Conservation (phyloP, 352 stramenopile species). For the Saprolegnia diclina region DNA sequence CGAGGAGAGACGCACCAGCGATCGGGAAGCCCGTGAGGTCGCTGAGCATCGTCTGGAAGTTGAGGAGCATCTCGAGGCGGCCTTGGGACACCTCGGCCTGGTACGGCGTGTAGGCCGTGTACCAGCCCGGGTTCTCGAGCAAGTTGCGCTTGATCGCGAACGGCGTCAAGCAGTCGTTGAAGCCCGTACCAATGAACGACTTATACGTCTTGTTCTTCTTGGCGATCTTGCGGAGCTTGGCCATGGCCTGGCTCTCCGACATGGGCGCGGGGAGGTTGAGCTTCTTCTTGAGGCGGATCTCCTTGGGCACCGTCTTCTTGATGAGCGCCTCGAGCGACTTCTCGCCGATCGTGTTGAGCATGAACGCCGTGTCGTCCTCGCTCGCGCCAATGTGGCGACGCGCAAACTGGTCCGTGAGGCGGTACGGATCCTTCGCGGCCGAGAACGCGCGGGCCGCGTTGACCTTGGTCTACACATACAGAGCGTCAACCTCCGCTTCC, state of each 20-base stretch:
- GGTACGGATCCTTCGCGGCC: constrained; percentile 11
- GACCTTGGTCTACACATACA: constrained; percentile 2
- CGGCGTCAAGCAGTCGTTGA: constrained; percentile 95
- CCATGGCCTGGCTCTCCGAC: constrained; percentile 91
- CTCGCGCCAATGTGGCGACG: constrained; percentile 86
- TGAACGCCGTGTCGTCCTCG: constrained; percentile 82
- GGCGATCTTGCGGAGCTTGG: constrained; percentile 86
- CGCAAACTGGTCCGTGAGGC: constrained; percentile 52
- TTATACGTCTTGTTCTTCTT: constrained; percentile 94
- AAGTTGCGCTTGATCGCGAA: constrained; percentile 97
- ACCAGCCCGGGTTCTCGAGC: constrained; percentile 98
- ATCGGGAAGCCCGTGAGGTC: constrained; percentile 96
- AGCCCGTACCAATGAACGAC: constrained; percentile 98
- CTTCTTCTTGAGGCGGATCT: constrained; percentile 80
- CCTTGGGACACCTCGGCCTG: constrained; percentile 99
- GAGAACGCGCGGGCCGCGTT: constrained; percentile 4
- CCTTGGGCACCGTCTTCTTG: constrained; percentile 89
- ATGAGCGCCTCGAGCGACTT: constrained; percentile 91
- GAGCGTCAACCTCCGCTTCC: background rate
- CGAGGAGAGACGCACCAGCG: constrained; percentile 95
- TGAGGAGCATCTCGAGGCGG: constrained; percentile 98
- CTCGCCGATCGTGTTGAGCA: constrained; percentile 92
- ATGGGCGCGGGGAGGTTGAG: constrained; percentile 65
- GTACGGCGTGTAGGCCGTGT: constrained; percentile 98
- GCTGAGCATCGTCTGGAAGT: constrained; percentile 98